Evolutionary conservation across 2,329 filamentous ascomycete genomes (phyloP), one percentile per base, ranked within the genome.

Genomic region (Phaeosphaeriaceae sp.): DNA sequence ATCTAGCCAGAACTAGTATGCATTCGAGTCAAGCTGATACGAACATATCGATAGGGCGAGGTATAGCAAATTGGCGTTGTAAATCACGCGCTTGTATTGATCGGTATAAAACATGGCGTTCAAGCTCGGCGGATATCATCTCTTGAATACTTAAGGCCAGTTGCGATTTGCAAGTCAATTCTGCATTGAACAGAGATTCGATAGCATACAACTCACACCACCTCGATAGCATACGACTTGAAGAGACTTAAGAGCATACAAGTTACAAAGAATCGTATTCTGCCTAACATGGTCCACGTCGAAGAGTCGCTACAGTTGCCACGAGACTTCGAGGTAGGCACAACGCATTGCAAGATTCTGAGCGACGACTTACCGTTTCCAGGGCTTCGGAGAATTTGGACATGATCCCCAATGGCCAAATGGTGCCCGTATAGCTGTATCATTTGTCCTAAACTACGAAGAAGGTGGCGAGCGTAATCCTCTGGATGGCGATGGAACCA

Each of bases 301-400:
- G 72, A 78, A 58, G 68, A 74, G 44, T 62, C 70, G 31, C 60
- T 77, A 41, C 75, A 78, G 56, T 57, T 77, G n/a, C 75, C 76
- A 1, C 70, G 76, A 44, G 75, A 79, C 60, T 78, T 79, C 51
- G 72, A 75, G 69, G 73, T 70, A 67, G 42, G 33, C 7, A 46
- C 11, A 15, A 19, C 21, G 7, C 9, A 27, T 41, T 4, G 10
- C 19, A 7, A 24, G 19, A 15, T 42, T 25, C n/a, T n/a, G n/a
- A n/a, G n/a, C n/a, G n/a, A n/a, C n/a, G n/a, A 40, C 40, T 54
- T 36, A 51, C 25, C 22, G 3, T 53, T 74, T 83, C 25, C 76
- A 80, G 62, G 79, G 79, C 9, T 81, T 80, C 54, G 79, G 79
- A 21, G 78, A 80, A 53, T 66, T 72, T 22, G 75, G 78, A 0